A percentile compares a stretch with the other conserved stretches of the same genome.
Evolutionary conservation across 306 rosid genomes (phyloP).

Genomic region (Pachyrhizus erosus): DNA sequence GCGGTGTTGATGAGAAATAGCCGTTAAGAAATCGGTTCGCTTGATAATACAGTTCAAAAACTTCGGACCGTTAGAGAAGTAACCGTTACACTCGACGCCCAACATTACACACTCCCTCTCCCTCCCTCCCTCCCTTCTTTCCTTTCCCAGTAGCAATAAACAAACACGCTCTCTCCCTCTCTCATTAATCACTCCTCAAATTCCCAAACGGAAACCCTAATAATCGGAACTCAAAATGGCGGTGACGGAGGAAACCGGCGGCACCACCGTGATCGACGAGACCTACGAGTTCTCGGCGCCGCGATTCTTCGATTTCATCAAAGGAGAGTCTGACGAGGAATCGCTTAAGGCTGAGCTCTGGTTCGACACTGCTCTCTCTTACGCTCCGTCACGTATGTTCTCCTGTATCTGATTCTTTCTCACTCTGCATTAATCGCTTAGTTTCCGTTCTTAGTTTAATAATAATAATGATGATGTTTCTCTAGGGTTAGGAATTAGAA

Average conservation of each 20-base stretch:
- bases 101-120: constrained; percentile 29
- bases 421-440: not conserved
- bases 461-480: not conserved
- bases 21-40: constrained; percentile 16
- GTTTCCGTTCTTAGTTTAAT: not conserved
- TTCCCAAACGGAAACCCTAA: constrained; percentile 7
- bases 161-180: not conserved
- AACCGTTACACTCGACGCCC: constrained; percentile 45
- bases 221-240: constrained; percentile 43
- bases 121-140: not conserved
- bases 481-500: constrained; percentile 26
- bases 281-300: constrained; percentile 92
- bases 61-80: constrained; percentile 52
- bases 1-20: not conserved
- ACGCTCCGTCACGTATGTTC: constrained; percentile 91
- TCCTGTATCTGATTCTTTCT: not conserved
- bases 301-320: constrained; percentile 73
- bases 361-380: constrained; percentile 78
- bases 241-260: constrained; percentile 55
- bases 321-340: constrained; percentile 67
- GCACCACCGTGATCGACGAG: constrained; percentile 61
- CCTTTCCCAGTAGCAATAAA: not conserved
- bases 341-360: constrained; percentile 74
- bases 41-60: constrained; percentile 37
- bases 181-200: not conserved